Base-by-base conservation (phyloP, 495 filamentous ascomycete genomes). In the Cudoniella acicularis region DNA sequence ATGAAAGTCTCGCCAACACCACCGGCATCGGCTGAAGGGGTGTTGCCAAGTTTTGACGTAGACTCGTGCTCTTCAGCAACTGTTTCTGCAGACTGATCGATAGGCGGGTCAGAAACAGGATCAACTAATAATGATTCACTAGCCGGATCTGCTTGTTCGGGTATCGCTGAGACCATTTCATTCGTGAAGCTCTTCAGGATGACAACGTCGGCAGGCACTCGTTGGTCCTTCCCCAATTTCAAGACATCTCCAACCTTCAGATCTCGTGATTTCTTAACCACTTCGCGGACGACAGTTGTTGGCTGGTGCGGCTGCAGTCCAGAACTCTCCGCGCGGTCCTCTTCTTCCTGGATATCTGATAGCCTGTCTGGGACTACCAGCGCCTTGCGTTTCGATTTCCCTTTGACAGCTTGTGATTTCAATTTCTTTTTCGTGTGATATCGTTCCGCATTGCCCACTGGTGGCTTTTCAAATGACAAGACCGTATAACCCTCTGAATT, bases 191-290 rank as follows among this genome's bases (percentile, higher is more conserved):
- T 94, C 70, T 96, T 92, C 22, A 99, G 67, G 46, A 99, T 92
- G 36, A 98, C 84, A 23, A 97, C 88, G 75, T 99, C 95, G 10
- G 95, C 92, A 17, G 95, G 95, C 24, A 98, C 84, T 57, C 95
- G 83, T 66, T 96, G 89, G 62, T 96, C 90, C 67, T 96, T 96
- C 56, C 83, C 83, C 54, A 99, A 79, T 67, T 94, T 94, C 46
- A 99, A 73, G 10, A 99, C 87, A 69, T 99, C 95, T 21, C 95
- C 95, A 42, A 99, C 93, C 66, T 88, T 95, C 49, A 99, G 76
- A 65, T 96, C 92, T n/a, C 86, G 80, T 22, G 92, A 92, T 64
- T 87, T 89, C 70, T 88, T 94, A 41, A 79, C 78, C 10, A 89
- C 73, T 63, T 96, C 90, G 40, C 69, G 72, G 3, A 83, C 77